Conservation (phyloP, 2,329 filamentous ascomycete genomes). For the Domatiomyces catenatus region DNA sequence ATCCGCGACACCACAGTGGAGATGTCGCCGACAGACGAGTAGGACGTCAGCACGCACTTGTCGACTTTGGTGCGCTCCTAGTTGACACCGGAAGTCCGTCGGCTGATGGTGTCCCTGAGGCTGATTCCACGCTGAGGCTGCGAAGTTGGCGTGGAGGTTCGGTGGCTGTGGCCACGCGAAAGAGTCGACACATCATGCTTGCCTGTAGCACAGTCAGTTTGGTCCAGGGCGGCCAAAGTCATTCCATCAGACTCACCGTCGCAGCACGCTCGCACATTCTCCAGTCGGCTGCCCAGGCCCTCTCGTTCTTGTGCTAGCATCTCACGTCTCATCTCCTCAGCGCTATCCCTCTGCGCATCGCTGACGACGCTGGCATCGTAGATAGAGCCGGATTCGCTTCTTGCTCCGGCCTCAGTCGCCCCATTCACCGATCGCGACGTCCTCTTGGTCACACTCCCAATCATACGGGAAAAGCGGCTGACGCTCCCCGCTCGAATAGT, state of each 20-base stretch:
- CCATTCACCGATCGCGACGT: conserved; percentile 19
- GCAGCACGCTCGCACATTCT: conserved; percentile 94
- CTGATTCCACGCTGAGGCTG: conserved; percentile 11
- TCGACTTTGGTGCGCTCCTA: neutral
- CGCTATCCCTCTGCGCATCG: conserved; percentile 46
- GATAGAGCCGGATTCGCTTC: conserved; percentile 19
- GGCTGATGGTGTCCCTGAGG: conserved; percentile 4
- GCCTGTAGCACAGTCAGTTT: conserved; percentile 6
- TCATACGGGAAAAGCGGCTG: conserved; percentile 25
- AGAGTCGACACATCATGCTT: conserved; percentile 16
- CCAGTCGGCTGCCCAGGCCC: conserved; percentile 60
- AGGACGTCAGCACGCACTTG: neutral
- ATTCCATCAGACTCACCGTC: conserved; percentile 49
- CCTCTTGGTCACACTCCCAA: conserved; percentile 33
- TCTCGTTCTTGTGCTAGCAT: conserved; percentile 58
- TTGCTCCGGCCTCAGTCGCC: neutral
- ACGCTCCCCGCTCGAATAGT: conserved; percentile 26
- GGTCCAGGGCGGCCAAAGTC: neutral
- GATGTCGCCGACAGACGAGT: neutral
- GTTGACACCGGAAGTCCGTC: neutral
- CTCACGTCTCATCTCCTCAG: conserved; percentile 65
- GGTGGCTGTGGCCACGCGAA: conserved; percentile 12
- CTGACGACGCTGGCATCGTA: conserved; percentile 25
- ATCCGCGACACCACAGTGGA: neutral
- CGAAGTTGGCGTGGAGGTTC: conserved; percentile 2